Conservation (phyloP, 2,329 filamentous ascomycete genomes). For the Aspergillus sp. region DNA sequence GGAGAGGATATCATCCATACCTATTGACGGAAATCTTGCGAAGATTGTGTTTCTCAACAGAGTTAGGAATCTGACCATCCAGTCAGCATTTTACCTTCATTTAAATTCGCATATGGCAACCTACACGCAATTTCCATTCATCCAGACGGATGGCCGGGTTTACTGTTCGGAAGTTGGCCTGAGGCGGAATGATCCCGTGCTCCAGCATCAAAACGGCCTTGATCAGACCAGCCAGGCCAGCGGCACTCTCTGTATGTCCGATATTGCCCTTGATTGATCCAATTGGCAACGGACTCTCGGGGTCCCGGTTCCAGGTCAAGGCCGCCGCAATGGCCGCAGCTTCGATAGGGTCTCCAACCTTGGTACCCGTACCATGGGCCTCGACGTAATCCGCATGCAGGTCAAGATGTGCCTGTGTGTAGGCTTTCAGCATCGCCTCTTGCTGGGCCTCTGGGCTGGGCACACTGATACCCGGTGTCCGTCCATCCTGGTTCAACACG, state of each 20-base stretch:
- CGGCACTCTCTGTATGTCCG: slow-evolving; percentile 28
- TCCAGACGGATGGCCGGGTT: slow-evolving; percentile 9
- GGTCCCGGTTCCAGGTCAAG: slow-evolving; percentile 8
- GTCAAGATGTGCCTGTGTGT: slow-evolving; percentile 13
- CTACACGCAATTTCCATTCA: background rate
- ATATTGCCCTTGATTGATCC: slow-evolving; percentile 27
- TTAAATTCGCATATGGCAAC: slow-evolving; percentile 7
- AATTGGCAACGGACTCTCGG: slow-evolving; percentile 10
- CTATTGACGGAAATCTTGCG: slow-evolving; percentile 1
- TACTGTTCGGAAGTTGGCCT: slow-evolving; percentile 20
- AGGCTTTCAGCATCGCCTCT: too few species aligned
- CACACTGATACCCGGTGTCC: slow-evolving; percentile 15
- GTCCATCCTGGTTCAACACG: slow-evolving; percentile 25
- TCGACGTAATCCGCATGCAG: slow-evolving; percentile 27
- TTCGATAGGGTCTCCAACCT: slow-evolving; percentile 24
- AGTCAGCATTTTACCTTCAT: slow-evolving; percentile 4
- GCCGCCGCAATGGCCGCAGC: slow-evolving; percentile 14
- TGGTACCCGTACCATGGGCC: slow-evolving; percentile 27
- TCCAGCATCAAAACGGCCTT: slow-evolving; percentile 25
- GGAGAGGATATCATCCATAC: too few species aligned
- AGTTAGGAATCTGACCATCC: background rate
- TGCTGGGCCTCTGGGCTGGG: slow-evolving; percentile 3
- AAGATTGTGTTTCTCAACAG: slow-evolving; percentile 15
- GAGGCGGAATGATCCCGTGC: slow-evolving; percentile 16
- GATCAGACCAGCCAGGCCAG: slow-evolving; percentile 23